Evolutionary conservation across 140 eudicot species (phyloP).

Genomic region (Ambrosia hybrid): DNA sequence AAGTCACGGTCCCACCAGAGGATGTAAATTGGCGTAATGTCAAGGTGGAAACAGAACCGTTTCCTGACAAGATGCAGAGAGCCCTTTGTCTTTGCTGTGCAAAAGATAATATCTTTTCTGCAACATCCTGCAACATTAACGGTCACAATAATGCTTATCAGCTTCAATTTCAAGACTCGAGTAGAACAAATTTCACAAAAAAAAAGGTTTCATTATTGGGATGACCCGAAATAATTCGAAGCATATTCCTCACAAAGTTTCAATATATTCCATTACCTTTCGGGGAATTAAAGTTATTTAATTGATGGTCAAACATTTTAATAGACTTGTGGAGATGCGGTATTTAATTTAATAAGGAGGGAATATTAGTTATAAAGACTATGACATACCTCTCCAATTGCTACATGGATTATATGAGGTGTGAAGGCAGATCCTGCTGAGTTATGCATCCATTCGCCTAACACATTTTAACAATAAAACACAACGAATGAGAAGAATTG

Average conservation of each 20-base stretch:
- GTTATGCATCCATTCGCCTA: conserved; percentile 97
- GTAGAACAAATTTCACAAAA: neutral
- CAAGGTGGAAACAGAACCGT: conserved; percentile 73
- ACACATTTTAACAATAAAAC: conserved; percentile 3
- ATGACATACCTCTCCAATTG: conserved; percentile 72
- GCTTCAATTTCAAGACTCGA: neutral
- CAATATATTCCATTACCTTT: neutral
- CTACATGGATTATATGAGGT: conserved; percentile 75
- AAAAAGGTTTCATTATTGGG: neutral
- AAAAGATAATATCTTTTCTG: conserved; percentile 73
- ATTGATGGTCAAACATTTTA: neutral
- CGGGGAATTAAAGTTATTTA: neutral
- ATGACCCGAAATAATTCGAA: neutral
- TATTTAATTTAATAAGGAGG: neutral
- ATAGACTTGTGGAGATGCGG: neutral
- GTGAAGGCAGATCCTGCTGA: conserved; percentile 95
- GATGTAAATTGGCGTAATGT: conserved; percentile 74
- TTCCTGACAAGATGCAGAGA: conserved; percentile 81
- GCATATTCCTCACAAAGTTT: neutral
- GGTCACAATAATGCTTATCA: conserved; percentile 1
- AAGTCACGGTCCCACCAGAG: conserved; percentile 66
- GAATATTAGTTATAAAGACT: conserved; percentile 5
- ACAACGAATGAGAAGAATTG: conserved; percentile 3
- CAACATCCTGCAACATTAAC: conserved; percentile 59
- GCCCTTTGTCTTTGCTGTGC: conserved; percentile 94